phyloP scores from a whole-genome alignment of 129 eudicot species.

The Arctium minus region DNA sequence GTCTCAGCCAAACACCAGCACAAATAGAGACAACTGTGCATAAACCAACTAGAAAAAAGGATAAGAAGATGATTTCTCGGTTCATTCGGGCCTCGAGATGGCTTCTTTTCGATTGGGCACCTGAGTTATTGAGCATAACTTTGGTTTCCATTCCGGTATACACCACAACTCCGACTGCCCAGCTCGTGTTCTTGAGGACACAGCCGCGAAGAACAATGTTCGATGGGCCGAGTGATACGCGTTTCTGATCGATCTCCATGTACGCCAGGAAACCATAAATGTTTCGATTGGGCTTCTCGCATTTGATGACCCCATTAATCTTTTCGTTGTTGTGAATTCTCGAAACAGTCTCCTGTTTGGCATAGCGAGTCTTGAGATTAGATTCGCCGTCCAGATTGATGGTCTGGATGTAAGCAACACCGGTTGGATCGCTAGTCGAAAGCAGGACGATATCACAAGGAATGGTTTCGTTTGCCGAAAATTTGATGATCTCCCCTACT shows the following conservation, averaged over 20 bases:
- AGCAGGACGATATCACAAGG: slow-evolving; percentile 89
- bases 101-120: slow-evolving; percentile 90
- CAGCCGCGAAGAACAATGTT: slow-evolving; percentile 92
- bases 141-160: slow-evolving; percentile 92
- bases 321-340: slow-evolving; percentile 35
- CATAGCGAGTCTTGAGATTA: slow-evolving; percentile 83
- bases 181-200: slow-evolving; percentile 81
- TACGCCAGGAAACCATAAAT: slow-evolving; percentile 80
- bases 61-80: slow-evolving; percentile 63
- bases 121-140: slow-evolving; percentile 92
- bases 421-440: slow-evolving; percentile 88
- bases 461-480: slow-evolving; percentile 69
- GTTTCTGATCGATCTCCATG: slow-evolving; percentile 81
- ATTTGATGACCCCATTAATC: slow-evolving; percentile 69
- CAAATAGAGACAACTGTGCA: slow-evolving; percentile 60
- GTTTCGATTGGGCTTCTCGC: slow-evolving; percentile 90
- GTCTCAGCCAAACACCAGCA: slow-evolving; percentile 80
- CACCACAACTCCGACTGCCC: slow-evolving; percentile 90
- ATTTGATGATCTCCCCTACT: slow-evolving; percentile 81
- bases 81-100: slow-evolving; percentile 87
- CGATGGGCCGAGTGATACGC: slow-evolving; percentile 84
- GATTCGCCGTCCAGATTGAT: slow-evolving; percentile 94
- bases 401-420: slow-evolving; percentile 89
- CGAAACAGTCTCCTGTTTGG: slow-evolving; percentile 82
- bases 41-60: slow-evolving; percentile 58